These are phyloP conservation scores for Blastocystis sp. DNA, from an alignment of 352 stramenopile genomes.

Conservation along the genomic window DNA sequence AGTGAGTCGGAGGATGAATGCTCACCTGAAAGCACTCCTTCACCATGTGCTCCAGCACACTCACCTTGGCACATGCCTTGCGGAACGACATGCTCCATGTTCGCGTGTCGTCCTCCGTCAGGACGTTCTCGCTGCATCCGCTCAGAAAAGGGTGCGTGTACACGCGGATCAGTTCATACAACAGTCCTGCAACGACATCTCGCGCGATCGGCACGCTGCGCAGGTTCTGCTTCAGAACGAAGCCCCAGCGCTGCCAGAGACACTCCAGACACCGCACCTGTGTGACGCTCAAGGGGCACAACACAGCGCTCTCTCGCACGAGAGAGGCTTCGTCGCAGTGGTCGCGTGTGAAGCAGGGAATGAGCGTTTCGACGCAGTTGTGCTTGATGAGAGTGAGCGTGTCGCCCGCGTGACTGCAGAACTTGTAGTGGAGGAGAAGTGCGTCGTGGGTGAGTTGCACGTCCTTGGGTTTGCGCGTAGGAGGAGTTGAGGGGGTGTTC, in stretches of 20 bases:
- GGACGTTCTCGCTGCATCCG: conserved; percentile 23
- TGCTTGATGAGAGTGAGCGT: neutral
- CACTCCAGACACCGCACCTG: conserved; percentile 34
- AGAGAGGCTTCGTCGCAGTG: neutral
- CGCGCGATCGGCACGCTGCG: neutral
- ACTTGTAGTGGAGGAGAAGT: neutral
- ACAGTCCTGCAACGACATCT: neutral
- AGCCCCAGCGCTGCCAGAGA: conserved; percentile 21
- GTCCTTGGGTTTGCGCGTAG: too few relatives aligned
- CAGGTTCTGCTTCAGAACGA: conserved; percentile 4
- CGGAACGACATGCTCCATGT: conserved; percentile 25
- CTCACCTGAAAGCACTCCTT: neutral
- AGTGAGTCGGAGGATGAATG: neutral
- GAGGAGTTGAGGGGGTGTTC: too few relatives aligned
- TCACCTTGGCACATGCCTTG: neutral
- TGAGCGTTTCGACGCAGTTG: neutral
- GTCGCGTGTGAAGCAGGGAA: neutral
- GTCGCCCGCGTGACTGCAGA: neutral
- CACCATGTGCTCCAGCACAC: conserved; percentile 25
- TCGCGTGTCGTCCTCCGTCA: neutral
- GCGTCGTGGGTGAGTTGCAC: neutral
- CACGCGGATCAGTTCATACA: conserved; percentile 29
- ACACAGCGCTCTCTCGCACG: neutral
- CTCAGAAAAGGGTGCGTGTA: conserved; percentile 38
- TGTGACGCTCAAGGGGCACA: conserved; percentile 24